Conservation (phyloP, 1,139 yeast genomes). For the Dujonia santamariae region DNA sequence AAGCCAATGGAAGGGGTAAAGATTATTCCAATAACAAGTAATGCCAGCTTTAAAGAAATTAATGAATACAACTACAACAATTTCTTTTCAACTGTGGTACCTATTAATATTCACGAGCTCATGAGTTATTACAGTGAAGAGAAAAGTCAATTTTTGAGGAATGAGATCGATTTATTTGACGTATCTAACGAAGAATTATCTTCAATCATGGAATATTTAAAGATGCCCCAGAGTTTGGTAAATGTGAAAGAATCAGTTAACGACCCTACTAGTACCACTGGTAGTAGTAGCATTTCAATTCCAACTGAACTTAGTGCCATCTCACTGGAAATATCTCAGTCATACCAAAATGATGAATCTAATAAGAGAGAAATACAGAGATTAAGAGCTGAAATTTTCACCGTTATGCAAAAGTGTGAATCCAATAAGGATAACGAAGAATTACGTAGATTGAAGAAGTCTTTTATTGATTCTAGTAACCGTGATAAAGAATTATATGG, state of each 20-base stretch:
- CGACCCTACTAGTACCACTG: constrained; percentile 3
- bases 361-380: constrained; percentile 23
- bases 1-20: constrained; percentile 79
- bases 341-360: constrained; percentile 19
- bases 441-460: constrained; percentile 54
- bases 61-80: constrained; percentile 55
- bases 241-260: constrained; percentile 46
- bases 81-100: constrained; percentile 77
- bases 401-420: constrained; percentile 39
- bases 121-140: constrained; percentile 87
- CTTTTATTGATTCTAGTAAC: constrained; percentile 64
- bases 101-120: constrained; percentile 82
- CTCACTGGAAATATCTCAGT: constrained; percentile 27
- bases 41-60: constrained; percentile 31
- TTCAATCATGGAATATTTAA: constrained; percentile 77
- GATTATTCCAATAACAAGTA: constrained; percentile 49
- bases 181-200: constrained; percentile 75
- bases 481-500: constrained; percentile 60
- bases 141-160: constrained; percentile 73
- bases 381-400: constrained; percentile 40
- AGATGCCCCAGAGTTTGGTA: constrained; percentile 65
- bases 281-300: constrained; percentile 10
- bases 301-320: constrained; percentile 17
- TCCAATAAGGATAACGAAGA: constrained; percentile 37
- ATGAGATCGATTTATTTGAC: constrained; percentile 71